A percentile compares a stretch with the other conserved stretches of the same genome.
phyloP scores from a whole-genome alignment of 176 grass and related monocot genomes.

The Carex kokanica region DNA sequence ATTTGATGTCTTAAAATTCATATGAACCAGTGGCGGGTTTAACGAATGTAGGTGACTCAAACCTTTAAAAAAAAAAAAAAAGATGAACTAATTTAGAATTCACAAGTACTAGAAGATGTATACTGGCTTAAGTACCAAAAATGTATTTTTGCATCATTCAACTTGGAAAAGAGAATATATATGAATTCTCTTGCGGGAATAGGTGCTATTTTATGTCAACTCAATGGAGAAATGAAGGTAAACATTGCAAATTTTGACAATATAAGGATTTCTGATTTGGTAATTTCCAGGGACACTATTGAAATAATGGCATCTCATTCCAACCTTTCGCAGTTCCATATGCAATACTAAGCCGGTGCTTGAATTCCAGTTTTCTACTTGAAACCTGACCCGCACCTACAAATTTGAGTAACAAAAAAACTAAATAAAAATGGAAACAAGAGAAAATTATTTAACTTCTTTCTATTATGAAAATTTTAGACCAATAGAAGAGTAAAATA shows the following conservation, averaged over 20 bases:
- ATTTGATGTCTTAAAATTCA: slow-evolving; percentile 89
- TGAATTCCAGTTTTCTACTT: slow-evolving; percentile 75
- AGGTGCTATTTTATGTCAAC: background rate
- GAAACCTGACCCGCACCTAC: slow-evolving; percentile 42
- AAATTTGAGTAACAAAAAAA: background rate
- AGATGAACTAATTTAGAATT: background rate
- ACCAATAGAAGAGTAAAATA: background rate
- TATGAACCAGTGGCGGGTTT: slow-evolving; percentile 69
- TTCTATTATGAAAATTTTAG: background rate
- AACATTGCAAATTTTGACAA: background rate
- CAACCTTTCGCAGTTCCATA: slow-evolving; percentile 88
- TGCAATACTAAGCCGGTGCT: slow-evolving; percentile 91
- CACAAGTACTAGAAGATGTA: background rate
- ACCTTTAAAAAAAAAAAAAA: slow-evolving; percentile 45
- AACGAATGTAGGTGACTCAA: slow-evolving; percentile 78
- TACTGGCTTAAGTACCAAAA: background rate
- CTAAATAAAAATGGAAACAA: background rate
- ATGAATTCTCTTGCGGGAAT: background rate
- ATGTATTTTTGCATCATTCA: background rate
- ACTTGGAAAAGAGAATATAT: background rate
- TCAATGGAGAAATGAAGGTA: background rate
- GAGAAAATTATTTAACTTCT: background rate
- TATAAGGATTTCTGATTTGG: background rate
- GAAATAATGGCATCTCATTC: slow-evolving; percentile 8
- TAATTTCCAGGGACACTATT: background rate